Percentiles rank a stretch among this genome's conserved stretches.
These are phyloP conservation scores for Rhazya stricta DNA, from an alignment of 257 asterid species.

Conservation along the genomic window DNA sequence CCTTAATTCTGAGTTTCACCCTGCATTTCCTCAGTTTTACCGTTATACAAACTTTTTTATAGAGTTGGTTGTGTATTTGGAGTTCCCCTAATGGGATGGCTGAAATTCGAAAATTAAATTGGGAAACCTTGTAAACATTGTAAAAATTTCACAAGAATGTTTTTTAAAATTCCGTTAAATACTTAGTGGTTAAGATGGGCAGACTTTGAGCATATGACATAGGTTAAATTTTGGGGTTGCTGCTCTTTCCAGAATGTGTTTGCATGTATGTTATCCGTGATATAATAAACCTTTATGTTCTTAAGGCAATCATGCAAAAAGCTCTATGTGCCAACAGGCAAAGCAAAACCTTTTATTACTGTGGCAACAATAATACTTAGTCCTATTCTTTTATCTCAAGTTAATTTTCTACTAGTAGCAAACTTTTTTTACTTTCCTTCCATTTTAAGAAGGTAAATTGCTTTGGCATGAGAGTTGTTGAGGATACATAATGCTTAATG, in stretches of 20 bases:
- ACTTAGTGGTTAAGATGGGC: neutral
- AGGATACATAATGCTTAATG: neutral
- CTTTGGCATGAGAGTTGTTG: neutral
- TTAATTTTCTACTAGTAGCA: neutral
- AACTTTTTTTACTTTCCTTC: neutral
- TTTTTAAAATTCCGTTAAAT: neutral
- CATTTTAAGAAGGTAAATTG: neutral
- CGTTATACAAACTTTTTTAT: neutral
- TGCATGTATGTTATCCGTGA: neutral
- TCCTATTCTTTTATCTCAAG: neutral
- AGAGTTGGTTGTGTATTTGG: neutral
- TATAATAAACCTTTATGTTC: neutral
- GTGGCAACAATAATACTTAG: neutral
- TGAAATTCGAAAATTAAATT: too few species aligned
- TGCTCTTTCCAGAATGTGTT: neutral
- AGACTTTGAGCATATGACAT: neutral
- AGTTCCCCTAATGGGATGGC: neutral
- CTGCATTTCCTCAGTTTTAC: neutral
- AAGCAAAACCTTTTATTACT: neutral
- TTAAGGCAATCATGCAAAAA: neutral
- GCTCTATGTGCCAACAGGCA: neutral
- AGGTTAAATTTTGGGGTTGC: neutral
- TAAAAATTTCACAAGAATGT: neutral
- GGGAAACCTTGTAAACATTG: neutral
- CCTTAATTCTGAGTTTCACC: too few species aligned